phyloP scores from a whole-genome alignment of 2,329 filamentous ascomycete species.

The Aspergillus sp. region DNA sequence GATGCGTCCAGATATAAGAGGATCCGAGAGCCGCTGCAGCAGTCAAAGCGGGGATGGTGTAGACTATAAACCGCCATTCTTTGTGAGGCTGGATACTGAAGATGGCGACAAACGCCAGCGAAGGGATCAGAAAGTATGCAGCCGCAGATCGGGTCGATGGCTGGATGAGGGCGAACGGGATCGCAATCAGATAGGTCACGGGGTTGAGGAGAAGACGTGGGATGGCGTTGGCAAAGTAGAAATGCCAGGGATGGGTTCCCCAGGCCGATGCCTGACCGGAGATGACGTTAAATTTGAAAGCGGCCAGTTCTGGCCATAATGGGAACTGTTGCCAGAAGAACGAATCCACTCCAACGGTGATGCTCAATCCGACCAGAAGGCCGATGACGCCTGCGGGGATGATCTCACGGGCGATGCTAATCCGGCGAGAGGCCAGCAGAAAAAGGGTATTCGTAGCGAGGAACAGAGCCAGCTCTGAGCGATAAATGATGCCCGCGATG shows the following conservation, averaged over 20 bases:
- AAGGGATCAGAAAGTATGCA: slow-evolving; percentile 61
- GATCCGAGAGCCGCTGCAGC: slow-evolving; percentile 72
- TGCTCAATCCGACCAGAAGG: slow-evolving; percentile 61
- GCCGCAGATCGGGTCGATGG: slow-evolving; percentile 50
- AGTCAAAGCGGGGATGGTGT: slow-evolving; percentile 77
- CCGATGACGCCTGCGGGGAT: slow-evolving; percentile 65
- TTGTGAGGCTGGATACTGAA: slow-evolving; percentile 94
- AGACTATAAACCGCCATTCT: slow-evolving; percentile 92
- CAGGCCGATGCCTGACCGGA: slow-evolving; percentile 79
- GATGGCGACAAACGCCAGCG: slow-evolving; percentile 68
- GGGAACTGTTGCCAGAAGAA: slow-evolving; percentile 83
- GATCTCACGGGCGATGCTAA: slow-evolving; percentile 54
- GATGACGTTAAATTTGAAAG: slow-evolving; percentile 88
- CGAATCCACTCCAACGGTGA: slow-evolving; percentile 77
- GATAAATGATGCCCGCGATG: slow-evolving; percentile 77
- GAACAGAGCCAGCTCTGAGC: slow-evolving; percentile 82
- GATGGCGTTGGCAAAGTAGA: slow-evolving; percentile 78
- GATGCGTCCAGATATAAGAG: slow-evolving; percentile 64
- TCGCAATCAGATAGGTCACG: slow-evolving; percentile 52
- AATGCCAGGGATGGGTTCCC: slow-evolving; percentile 82
- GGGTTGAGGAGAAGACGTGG: slow-evolving; percentile 85
- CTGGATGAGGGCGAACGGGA: slow-evolving; percentile 51
- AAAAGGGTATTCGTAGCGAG: slow-evolving; percentile 66
- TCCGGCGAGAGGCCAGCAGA: slow-evolving; percentile 57
- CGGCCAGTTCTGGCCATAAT: slow-evolving; percentile 86